Evolutionary conservation across 2,329 filamentous ascomycete genomes (phyloP), one percentile per base, ranked within the genome.

Genomic region (Paraconiothyrium sp.): DNA sequence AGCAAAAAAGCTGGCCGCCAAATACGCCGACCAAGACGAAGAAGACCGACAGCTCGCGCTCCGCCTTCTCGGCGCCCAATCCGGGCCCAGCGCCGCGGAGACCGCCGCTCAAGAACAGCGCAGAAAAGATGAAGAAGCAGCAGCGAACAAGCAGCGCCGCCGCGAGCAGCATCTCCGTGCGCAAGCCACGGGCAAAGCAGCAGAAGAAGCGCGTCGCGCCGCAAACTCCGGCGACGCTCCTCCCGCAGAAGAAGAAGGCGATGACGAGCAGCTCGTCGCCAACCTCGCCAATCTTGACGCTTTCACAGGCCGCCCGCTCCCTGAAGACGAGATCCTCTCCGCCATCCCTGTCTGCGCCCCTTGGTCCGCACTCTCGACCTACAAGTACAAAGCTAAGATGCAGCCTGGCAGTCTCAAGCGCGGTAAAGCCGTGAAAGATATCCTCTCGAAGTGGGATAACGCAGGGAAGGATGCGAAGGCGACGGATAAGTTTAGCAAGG

Each of bases 381-480:
- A 91, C 80, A 97, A 97, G 80, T 98, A 97, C 83, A 96, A 96
- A 79, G 92, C 90, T 57, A 99, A 99, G 83, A 79, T 99, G 70
- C 95, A 98, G 79, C 95, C 95, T 0, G 95, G 95, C 0, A 81
- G 89, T 0, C 86, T 90, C 66, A 99, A 98, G 84, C 97, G 97
- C 81, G 94, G 95, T 10, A 98, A 97, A 77, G 94, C 93, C 0
- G 89, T 97, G 51, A 92, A 92, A 76, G 94, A 98, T 79, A 90
- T 98, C 35, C 79, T 98, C n/a, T 88, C 90, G 52, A 86, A 87
- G 62, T 97, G 94, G 94, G 85, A 90, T 66, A 79, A 84, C 22
- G 92, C 89, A 54, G 86, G 88, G 7, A 83, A 82, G 57, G 83
- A 83, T 54, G 65, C 74, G 8, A 80, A 78, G 63, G 78, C 77